Base-by-base conservation (phyloP, 805 yeast genomes). In the Torulaspora franciscae region DNA sequence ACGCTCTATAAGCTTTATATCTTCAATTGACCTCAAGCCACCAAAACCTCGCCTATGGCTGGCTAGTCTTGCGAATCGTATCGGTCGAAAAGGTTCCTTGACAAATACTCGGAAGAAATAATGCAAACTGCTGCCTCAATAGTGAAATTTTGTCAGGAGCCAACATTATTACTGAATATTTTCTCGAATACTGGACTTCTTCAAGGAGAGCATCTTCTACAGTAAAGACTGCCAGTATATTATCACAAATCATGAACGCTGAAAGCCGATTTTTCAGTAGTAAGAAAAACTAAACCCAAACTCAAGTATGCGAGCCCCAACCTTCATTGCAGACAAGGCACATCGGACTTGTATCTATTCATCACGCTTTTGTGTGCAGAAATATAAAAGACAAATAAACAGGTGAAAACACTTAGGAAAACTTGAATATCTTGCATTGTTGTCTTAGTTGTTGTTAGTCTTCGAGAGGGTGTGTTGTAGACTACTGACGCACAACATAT, bases 381-480 rank as follows among this genome's bases (percentile, higher is more conserved):
- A 39, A 49, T 53, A 47, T 61, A 61, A 32, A 52, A 49, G 14
- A 57, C 50, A 25, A 57, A 55, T 17, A 58, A 47, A 33, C 56
- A 48, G 26, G 57, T 57, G 35, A 57, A 57, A 26, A 61, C 48
- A 22, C 59, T 52, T 27, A 57, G 29, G 42, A 59, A 55, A 15
- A 59, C 46, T 48, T 55, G 54, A 27, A 59, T 33, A 43, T 61
- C 64, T 43, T 59, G 61, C 62, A 56, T 59, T 28, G 41, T 30
- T 3, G 33, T 19, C 5, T 19, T 19, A 5, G 22, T 19, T 3
- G 22, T 19, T 19, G 22, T 19, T 3, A 5, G 3, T 19, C 22
- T 19, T 19, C 22, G 22, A 19, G 22, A 19, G 22, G 22, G 22
- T 19, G 22, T 19, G 22, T 19, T 3, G 22, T 19, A 5, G 22